A percentile compares a stretch with the other conserved stretches of the same genome.
phyloP scores from a whole-genome alignment of 2,329 filamentous ascomycete species.

The Fusarium sp. region DNA sequence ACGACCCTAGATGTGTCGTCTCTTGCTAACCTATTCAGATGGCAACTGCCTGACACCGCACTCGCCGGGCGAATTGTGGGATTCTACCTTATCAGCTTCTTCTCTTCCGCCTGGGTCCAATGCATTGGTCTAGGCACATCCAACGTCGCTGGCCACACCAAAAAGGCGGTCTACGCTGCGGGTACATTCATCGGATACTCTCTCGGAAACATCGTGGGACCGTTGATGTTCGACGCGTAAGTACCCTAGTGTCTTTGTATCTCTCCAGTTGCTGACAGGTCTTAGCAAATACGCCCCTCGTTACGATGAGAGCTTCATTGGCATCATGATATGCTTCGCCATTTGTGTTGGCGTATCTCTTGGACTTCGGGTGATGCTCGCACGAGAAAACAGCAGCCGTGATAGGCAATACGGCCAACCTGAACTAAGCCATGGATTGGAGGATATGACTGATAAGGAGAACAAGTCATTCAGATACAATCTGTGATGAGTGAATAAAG shows the following conservation, averaged over 20 bases:
- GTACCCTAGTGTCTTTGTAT: neutral
- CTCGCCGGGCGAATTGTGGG: slow-evolving; percentile 43
- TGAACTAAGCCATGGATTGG: slow-evolving; percentile 50
- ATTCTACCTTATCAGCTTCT: slow-evolving; percentile 48
- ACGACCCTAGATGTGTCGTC: too few relatives aligned
- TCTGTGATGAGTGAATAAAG: neutral
- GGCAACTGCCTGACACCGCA: slow-evolving; percentile 39
- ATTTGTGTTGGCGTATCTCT: slow-evolving; percentile 47
- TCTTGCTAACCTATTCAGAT: slow-evolving; percentile 21
- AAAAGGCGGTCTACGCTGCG: slow-evolving; percentile 47
- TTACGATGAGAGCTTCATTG: slow-evolving; percentile 47
- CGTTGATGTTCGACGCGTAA: slow-evolving; percentile 49
- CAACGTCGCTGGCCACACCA: slow-evolving; percentile 50
- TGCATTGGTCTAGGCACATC: slow-evolving; percentile 48
- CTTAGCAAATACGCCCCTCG: slow-evolving; percentile 45
- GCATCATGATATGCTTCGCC: slow-evolving; percentile 49
- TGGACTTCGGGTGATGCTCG: slow-evolving; percentile 44
- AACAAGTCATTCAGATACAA: slow-evolving; percentile 37
- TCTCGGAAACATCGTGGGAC: slow-evolving; percentile 50
- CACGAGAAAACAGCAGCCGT: slow-evolving; percentile 46
- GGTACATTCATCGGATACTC: slow-evolving; percentile 50
- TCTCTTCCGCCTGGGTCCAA: slow-evolving; percentile 47
- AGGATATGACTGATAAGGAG: slow-evolving; percentile 53
- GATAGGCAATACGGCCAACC: slow-evolving; percentile 47
- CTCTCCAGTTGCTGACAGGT: neutral